These are phyloP conservation scores for Neurospora sp. DNA, from an alignment of 495 filamentous ascomycete genomes.

Conservation along the genomic window DNA sequence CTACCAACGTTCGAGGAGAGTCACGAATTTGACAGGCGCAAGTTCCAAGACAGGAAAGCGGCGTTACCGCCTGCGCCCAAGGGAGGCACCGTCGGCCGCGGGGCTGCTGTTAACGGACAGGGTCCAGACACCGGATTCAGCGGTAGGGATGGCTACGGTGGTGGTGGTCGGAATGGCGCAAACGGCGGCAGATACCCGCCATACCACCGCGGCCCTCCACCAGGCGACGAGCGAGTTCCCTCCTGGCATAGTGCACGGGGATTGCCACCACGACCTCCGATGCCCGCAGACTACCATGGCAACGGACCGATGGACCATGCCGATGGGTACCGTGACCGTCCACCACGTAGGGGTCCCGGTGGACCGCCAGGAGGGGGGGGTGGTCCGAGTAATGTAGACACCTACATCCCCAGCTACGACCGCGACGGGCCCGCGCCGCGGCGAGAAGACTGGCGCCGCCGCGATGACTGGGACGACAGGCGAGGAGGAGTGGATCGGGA, in stretches of 20 bases:
- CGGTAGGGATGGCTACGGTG: constrained; percentile 29
- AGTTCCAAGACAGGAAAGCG: constrained; percentile 69
- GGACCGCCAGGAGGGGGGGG: constrained; percentile 15
- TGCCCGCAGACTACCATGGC: constrained; percentile 21
- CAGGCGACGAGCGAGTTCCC: constrained; percentile 34
- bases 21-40: constrained; percentile 87
- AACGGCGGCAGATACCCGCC: constrained; percentile 29
- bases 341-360: constrained; percentile 22
- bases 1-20: constrained; percentile 86
- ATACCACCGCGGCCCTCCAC: constrained; percentile 22
- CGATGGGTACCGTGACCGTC: constrained; percentile 23
- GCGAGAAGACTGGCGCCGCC: constrained; percentile 37
- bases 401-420: constrained; percentile 51
- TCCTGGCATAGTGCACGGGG: constrained; percentile 41
- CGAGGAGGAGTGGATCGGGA: constrained; percentile 27
- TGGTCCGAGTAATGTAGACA: constrained; percentile 39
- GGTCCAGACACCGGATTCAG: constrained; percentile 38
- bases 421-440: constrained; percentile 25
- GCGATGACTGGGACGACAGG: constrained; percentile 35
- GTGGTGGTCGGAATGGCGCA: constrained; percentile 27
- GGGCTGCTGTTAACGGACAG: constrained; percentile 47
- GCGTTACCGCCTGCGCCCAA: constrained; percentile 81
- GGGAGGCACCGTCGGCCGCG: constrained; percentile 74
- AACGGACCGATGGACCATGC: constrained; percentile 26
- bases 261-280: constrained; percentile 35